These are phyloP conservation scores for Epichloe gansuensis DNA, from an alignment of 2,329 filamentous ascomycete species.

Conservation along the genomic window DNA sequence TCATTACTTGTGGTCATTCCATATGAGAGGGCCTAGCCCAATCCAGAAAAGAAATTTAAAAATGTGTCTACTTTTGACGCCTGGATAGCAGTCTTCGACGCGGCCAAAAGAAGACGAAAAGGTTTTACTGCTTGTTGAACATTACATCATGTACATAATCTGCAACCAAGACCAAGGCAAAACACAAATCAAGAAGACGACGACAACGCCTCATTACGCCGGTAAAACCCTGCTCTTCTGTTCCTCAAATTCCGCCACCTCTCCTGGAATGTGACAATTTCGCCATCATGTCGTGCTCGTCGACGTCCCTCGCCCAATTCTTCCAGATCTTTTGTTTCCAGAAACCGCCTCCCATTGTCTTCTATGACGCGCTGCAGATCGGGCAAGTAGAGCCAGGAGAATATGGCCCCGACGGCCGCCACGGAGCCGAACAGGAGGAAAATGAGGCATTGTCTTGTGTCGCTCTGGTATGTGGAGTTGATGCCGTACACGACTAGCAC, in stretches of 20 bases:
- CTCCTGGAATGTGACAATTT: constrained; percentile 30
- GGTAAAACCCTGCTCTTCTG: constrained; percentile 13
- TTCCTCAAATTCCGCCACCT: constrained; percentile 29
- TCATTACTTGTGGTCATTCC: neutral
- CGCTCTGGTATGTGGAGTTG: constrained; percentile 29
- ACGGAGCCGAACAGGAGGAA: constrained; percentile 39
- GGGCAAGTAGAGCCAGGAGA: constrained; percentile 40
- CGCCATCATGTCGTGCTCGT: constrained; percentile 31
- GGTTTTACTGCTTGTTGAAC: too few species aligned
- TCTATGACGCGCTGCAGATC: constrained; percentile 29
- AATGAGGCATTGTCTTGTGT: constrained; percentile 34
- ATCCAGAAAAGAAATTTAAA: too few species aligned
- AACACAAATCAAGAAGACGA: neutral
- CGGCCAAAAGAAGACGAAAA: too few species aligned
- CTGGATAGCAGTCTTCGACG: too few species aligned
- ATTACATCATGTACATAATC: neutral
- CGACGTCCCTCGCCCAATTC: constrained; percentile 37
- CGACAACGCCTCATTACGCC: neutral
- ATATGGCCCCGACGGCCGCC: constrained; percentile 35
- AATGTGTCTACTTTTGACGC: too few species aligned
- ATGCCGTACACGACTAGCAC: constrained; percentile 39
- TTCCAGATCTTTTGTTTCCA: constrained; percentile 36
- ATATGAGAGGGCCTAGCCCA: too few species aligned
- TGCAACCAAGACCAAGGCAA: too few species aligned
- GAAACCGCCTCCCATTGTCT: constrained; percentile 22